phyloP scores from a whole-genome alignment of 306 rosid genomes.

The Parietaria judaica region DNA sequence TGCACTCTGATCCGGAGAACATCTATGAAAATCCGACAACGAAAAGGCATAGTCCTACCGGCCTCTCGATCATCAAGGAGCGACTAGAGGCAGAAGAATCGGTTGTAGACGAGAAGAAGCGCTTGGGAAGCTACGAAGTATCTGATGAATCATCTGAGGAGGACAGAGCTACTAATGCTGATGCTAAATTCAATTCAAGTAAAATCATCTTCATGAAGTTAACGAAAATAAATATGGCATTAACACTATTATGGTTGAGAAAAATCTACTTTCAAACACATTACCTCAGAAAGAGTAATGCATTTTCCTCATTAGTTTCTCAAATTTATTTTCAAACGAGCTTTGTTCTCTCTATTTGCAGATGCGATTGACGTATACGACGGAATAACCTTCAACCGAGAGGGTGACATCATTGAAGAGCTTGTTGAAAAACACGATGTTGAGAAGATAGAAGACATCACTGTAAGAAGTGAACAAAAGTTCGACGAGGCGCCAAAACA shows the following conservation, averaged over 20 bases:
- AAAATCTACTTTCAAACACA: not conserved
- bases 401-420: not conserved
- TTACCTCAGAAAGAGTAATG: not conserved
- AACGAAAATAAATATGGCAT: not conserved
- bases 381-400: not conserved
- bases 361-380: conserved; percentile 7
- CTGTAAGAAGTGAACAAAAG: conserved; percentile 3
- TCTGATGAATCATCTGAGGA: conserved; percentile 7
- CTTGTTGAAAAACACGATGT: not conserved
- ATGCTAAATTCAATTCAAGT: not conserved
- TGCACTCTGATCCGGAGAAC: not conserved
- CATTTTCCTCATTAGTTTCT: not conserved
- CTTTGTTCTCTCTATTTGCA: not conserved
- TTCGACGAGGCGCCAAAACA: not conserved
- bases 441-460: not conserved
- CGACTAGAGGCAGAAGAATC: conserved; percentile 12
- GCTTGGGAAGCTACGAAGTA: not conserved
- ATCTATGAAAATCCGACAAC: no score
- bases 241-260: not conserved
- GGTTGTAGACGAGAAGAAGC: not conserved
- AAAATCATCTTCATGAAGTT: conserved; percentile 1
- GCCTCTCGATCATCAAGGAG: not conserved
- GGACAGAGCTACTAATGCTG: conserved; percentile 3
- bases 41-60: conserved; percentile 8
- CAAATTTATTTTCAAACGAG: not conserved